phyloP scores from a whole-genome alignment of 208 protist species.

The Acanthamoeba sp. region DNA sequence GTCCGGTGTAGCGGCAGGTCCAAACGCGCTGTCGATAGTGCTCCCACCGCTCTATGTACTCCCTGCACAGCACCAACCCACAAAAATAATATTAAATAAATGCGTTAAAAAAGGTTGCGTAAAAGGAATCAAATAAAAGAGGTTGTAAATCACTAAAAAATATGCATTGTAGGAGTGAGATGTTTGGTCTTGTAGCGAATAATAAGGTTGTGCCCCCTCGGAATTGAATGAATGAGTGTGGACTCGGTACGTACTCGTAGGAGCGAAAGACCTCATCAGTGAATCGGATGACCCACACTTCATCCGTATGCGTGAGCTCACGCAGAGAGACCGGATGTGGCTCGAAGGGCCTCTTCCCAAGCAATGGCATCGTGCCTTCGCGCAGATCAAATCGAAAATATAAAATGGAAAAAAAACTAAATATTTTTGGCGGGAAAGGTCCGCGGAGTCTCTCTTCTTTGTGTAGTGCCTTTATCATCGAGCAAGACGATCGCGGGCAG shows the following conservation, averaged over 20 bases:
- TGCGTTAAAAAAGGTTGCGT: background rate
- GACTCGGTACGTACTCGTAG: background rate
- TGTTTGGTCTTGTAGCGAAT: too few relatives aligned
- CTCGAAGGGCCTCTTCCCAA: background rate
- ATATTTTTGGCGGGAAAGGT: too few relatives aligned
- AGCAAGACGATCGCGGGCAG: too few relatives aligned
- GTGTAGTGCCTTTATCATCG: too few relatives aligned
- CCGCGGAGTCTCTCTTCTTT: too few relatives aligned
- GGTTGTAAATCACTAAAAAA: too few relatives aligned
- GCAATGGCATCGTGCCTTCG: background rate
- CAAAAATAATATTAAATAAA: background rate
- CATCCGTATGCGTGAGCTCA: conserved; percentile 16
- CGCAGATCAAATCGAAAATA: background rate
- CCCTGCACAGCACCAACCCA: background rate
- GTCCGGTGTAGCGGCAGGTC: conserved; percentile 33
- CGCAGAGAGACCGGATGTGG: background rate
- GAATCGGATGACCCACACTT: conserved; percentile 50
- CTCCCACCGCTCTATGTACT: conserved; percentile 13
- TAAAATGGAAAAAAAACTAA: background rate
- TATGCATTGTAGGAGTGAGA: too few relatives aligned
- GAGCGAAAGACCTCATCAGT: conserved; percentile 10
- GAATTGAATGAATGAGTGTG: background rate
- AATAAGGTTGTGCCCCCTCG: too few relatives aligned
- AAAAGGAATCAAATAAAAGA: background rate
- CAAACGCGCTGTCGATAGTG: conserved; percentile 40